Percentiles rank a stretch among this genome's conserved stretches.
phyloP scores from a whole-genome alignment of 2,329 filamentous ascomycete species.

The Cladosporium sp. region DNA sequence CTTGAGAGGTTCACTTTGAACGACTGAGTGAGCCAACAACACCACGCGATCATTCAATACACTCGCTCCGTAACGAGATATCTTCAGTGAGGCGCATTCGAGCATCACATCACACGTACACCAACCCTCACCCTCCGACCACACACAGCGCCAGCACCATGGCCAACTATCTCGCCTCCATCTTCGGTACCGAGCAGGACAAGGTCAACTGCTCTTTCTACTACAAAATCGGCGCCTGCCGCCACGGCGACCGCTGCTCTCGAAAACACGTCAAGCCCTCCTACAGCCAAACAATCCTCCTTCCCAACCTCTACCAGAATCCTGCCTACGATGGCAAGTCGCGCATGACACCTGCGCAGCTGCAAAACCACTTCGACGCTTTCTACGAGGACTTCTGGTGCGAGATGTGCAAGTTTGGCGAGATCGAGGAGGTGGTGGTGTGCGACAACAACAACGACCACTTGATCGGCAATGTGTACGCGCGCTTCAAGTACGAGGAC shows the following conservation, averaged over 20 bases:
- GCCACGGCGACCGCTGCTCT: conserved; percentile 96
- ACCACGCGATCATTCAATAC: background rate
- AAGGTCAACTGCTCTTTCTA: conserved; percentile 99
- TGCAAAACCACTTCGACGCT: conserved; percentile 98
- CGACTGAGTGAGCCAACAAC: no score
- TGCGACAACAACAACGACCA: conserved; percentile 99
- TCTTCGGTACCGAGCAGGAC: conserved; percentile 99
- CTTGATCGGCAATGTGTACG: conserved; percentile 98
- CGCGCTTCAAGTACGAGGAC: conserved; percentile 99
- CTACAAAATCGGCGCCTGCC: conserved; percentile 99
- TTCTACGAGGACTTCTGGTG: conserved; percentile 99
- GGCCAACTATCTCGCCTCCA: conserved; percentile 98
- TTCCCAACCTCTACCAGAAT: conserved; percentile 99
- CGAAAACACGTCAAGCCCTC: conserved; percentile 99
- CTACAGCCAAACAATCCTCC: conserved; percentile 94
- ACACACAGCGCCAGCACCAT: conserved; percentile 46
- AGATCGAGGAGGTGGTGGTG: conserved; percentile 95
- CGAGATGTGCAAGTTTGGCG: conserved; percentile 98
- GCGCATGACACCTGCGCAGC: conserved; percentile 94
- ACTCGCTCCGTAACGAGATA: background rate
- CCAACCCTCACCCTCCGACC: background rate
- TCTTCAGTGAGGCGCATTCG: background rate
- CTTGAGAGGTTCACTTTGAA: no score
- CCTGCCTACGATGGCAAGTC: conserved; percentile 76
- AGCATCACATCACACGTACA: background rate